Percentiles rank a stretch among this genome's conserved stretches.
Evolutionary conservation across 371 early-diverging fungal genomes (phyloP).

Genomic region (Synchytrium microbalum): DNA sequence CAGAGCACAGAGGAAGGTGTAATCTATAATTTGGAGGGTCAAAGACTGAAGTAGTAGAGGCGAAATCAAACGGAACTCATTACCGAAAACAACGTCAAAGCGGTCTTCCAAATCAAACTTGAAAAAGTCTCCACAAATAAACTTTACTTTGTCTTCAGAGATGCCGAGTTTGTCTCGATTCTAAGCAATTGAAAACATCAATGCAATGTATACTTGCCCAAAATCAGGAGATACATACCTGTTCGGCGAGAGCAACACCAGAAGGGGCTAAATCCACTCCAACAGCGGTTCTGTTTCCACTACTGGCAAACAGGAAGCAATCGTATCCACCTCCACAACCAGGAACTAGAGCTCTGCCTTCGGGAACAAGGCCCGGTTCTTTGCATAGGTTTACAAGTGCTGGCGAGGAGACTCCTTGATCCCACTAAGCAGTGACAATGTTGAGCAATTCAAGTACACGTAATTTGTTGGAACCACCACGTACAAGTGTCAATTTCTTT

Average conservation of each 20-base stretch:
- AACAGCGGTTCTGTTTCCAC: constrained; percentile 32
- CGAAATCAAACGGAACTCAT: constrained; percentile 47
- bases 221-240: no score
- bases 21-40: neutral
- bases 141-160: constrained; percentile 40
- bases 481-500: neutral
- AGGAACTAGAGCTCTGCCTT: constrained; percentile 66
- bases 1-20: constrained; percentile 73
- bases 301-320: constrained; percentile 49
- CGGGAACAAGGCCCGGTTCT: neutral
- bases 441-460: no score
- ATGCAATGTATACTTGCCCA: no score
- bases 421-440: no score
- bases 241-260: constrained; percentile 3
- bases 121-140: constrained; percentile 65
- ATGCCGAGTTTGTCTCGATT: constrained; percentile 16
- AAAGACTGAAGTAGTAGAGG: neutral
- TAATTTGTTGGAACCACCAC: no score
- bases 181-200: constrained; percentile 9
- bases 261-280: neutral
- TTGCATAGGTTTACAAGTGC: constrained; percentile 11
- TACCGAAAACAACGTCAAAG: constrained; percentile 75
- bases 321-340: constrained; percentile 77
- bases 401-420: constrained; percentile 12
- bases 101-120: constrained; percentile 42